These are phyloP conservation scores for Dioszegia aurantiaca DNA, from an alignment of 768 basidiomycete species.

Conservation along the genomic window DNA sequence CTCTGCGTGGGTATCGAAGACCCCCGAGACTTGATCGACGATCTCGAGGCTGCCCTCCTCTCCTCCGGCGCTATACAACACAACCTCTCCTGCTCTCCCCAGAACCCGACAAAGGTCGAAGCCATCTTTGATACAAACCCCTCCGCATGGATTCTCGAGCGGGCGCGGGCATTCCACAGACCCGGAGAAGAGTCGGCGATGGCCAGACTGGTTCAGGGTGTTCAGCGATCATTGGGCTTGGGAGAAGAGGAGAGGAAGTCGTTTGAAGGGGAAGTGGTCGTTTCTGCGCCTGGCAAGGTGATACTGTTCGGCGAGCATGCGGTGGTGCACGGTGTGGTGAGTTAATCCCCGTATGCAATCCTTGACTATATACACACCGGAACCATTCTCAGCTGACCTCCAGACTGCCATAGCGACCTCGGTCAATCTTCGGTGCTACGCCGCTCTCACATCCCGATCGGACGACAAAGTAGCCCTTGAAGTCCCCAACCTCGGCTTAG, in stretches of 20 bases:
- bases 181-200: conserved; percentile 15
- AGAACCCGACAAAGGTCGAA: conserved; percentile 24
- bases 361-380: too few species aligned
- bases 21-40: conserved; percentile 83
- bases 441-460: conserved; percentile 69
- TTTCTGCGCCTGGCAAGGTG: conserved; percentile 95
- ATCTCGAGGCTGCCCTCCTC: conserved; percentile 86
- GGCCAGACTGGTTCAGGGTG: conserved; percentile 39
- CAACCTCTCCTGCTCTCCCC: conserved; percentile 23
- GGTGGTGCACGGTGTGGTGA: conserved; percentile 91
- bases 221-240: conserved; percentile 35
- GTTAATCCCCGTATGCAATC: conserved; percentile 48
- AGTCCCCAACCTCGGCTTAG: conserved; percentile 69
- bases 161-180: conserved; percentile 47
- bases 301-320: conserved; percentile 99
- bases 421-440: conserved; percentile 92
- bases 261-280: conserved; percentile 56
- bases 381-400: conserved; percentile 12
- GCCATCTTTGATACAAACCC: conserved; percentile 37
- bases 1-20: conserved; percentile 99
- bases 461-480: conserved; percentile 72
- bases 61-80: conserved; percentile 78
- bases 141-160: conserved; percentile 44
- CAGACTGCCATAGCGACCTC: conserved; percentile 93
- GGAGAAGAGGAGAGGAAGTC: conserved; percentile 18